Base-by-base conservation (phyloP, 1,284 basidiomycete species). In the Cutaneotrichosporon sp. region DNA sequence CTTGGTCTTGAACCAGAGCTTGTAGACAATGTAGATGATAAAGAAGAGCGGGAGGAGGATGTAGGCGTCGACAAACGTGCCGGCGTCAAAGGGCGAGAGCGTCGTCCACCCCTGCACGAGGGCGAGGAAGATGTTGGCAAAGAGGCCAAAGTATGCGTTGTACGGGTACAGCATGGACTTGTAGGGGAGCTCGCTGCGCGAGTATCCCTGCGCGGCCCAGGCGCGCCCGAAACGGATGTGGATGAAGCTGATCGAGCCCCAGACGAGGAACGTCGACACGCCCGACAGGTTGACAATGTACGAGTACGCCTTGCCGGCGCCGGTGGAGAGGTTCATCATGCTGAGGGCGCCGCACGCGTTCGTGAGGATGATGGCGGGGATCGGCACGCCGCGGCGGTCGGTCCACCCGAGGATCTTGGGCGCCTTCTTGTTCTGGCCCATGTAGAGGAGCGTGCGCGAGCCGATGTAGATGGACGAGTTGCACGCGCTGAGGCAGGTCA, bases 181-280 rank as follows among this genome's bases (percentile, higher is more conserved):
- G 76, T 77, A 83, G 14, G 82, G 82, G 1, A 83, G 76, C 69
- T 82, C 80, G 55, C 76, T 73, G 36, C 78, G 54, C 5, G 73
- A 66, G 67, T 78, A 73, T 20, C 79, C 79, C 66, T 69, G 79
- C 24, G 67, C 64, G 38, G 65, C 58, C 81, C 81, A 82, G 0
- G 80, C 82, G 31, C 53, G 49, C 22, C 81, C 72, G 79, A 82
- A 82, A 24, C 81, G 79, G 56, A 81, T 79, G 62, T 73, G 70
- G 42, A 64, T 64, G 47, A 67, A 63, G 25, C 65, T 59, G 57
- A 71, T 73, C 8, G 56, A 33, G n/a, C 59, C 64, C 71, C 72
- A 73, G 18, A 65, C 63, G 52, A 73, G 47, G 60, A 73, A 72
- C 0, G 70, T 68, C 20, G 59, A 59, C 34, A 72, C 67, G 29